These are phyloP conservation scores for Phytophthora fragariaefolia DNA, from an alignment of 352 stramenopile species.

Conservation along the genomic window DNA sequence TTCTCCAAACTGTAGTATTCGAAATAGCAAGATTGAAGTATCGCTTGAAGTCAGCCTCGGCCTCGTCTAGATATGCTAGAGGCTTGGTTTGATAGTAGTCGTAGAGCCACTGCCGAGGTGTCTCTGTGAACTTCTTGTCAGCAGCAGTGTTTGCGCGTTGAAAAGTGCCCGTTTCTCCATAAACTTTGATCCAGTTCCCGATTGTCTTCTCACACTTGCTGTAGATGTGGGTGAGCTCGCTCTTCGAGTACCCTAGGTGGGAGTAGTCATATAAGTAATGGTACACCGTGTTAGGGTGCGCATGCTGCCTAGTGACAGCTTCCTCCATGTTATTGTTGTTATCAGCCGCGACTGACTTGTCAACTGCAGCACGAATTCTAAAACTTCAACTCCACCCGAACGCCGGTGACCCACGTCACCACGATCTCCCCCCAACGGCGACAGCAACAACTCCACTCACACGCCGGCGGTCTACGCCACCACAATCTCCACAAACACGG, in stretches of 20 bases:
- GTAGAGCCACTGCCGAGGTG: no score
- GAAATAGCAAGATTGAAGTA: no score
- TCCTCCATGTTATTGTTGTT: neutral
- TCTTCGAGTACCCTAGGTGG: neutral
- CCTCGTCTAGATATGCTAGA: no score
- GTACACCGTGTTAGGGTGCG: neutral
- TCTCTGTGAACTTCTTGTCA: no score
- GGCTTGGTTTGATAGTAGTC: no score
- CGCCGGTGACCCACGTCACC: neutral
- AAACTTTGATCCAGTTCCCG: neutral
- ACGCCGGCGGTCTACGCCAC: neutral
- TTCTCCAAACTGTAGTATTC: no score
- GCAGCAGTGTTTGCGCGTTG: neutral
- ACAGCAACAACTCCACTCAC: neutral
- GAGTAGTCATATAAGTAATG: neutral
- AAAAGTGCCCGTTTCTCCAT: neutral
- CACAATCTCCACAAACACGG: neutral
- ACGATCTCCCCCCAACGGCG: neutral
- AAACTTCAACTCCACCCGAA: neutral
- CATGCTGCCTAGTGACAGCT: neutral
- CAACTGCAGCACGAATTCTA: neutral
- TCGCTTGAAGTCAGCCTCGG: no score
- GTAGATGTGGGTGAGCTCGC: neutral
- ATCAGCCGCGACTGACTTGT: neutral
- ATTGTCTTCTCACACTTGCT: neutral